phyloP scores from a whole-genome alignment of 2,329 filamentous ascomycete genomes.

The Chaetomium sp. region DNA sequence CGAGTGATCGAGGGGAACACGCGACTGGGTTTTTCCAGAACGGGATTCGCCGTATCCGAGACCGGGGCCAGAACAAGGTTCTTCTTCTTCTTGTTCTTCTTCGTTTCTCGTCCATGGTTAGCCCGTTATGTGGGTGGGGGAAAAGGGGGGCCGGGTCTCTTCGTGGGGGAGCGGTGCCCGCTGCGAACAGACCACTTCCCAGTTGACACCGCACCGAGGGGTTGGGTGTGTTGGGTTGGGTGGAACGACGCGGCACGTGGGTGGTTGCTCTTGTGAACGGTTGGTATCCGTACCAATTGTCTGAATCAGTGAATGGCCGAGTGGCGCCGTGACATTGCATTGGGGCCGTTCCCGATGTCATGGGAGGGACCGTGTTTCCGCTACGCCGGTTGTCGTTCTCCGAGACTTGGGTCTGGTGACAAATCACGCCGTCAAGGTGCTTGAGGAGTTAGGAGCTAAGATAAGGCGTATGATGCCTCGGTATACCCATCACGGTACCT shows the following conservation, averaged over 20 bases:
- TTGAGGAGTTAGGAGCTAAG: background rate
- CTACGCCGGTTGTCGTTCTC: slow-evolving; percentile 4
- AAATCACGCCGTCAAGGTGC: background rate
- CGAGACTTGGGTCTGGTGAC: background rate
- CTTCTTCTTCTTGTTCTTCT: background rate
- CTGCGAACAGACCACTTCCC: background rate
- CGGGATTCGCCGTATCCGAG: slow-evolving; percentile 5
- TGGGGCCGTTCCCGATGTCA: background rate
- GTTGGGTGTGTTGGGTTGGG: background rate
- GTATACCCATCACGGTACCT: background rate
- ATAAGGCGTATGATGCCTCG: background rate
- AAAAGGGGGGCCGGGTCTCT: background rate
- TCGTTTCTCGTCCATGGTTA: background rate
- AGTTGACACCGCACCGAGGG: background rate
- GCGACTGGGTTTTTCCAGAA: background rate
- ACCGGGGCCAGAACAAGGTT: background rate
- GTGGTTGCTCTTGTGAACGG: background rate
- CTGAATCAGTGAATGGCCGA: background rate
- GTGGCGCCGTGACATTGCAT: background rate
- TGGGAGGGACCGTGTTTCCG: background rate
- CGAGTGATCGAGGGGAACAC: background rate
- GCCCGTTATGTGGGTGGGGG: background rate
- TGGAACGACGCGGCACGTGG: background rate
- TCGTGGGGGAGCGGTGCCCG: background rate
- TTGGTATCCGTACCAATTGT: background rate